Evolutionary conservation across 2,329 filamentous ascomycete species (phyloP), one percentile per base, ranked within the genome.

Genomic region (Cadophora luteo-olivacea): DNA sequence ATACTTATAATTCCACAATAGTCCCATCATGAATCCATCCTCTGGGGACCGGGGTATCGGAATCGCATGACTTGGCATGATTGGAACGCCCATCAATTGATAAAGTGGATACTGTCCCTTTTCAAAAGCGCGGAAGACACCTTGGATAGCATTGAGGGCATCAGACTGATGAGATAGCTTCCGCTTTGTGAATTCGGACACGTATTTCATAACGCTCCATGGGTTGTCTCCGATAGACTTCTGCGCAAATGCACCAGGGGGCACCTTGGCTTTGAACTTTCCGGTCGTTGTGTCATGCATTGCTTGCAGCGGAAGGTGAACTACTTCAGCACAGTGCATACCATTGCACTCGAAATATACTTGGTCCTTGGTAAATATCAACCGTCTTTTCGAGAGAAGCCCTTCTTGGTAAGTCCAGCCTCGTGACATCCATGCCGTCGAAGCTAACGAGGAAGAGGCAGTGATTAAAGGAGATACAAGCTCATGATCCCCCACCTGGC

Each of bases 301-400:
- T 36, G 19, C 32, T 3, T 58, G 19, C 4, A 58, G 54, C 11
- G 54, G 54, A 22, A 58, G 9, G 19, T 58, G 54, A 3, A 58
- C 1, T 19, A 58, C 54, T 22, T 58, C 54, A 22, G 54, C 32
- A 33, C 33, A 58, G 24, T 54, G 22, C 61, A 64, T 64, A 33
- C 45, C 51, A 38, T 64, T 64, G 68, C 75, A 77, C 66, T 74
- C 64, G 48, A 68, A 77, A 24, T 72, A 75, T 14, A 75, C 61
- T 55, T 77, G 70, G 2, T 76, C 62, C 4, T 76, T 70, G 0
- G 75, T 76, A 63, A 80, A 79, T 11, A 78, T 70, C 6, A 80
- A 70, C 2, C 74, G 68, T 4, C 77, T 72, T 3, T 65, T 61
- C 9, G 75, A 75, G 1, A 79, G 70, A 3, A 67, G 22, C 8